phyloP scores from a whole-genome alignment of 2,329 filamentous ascomycete genomes.

The Pseudogymnoascus sp. region DNA sequence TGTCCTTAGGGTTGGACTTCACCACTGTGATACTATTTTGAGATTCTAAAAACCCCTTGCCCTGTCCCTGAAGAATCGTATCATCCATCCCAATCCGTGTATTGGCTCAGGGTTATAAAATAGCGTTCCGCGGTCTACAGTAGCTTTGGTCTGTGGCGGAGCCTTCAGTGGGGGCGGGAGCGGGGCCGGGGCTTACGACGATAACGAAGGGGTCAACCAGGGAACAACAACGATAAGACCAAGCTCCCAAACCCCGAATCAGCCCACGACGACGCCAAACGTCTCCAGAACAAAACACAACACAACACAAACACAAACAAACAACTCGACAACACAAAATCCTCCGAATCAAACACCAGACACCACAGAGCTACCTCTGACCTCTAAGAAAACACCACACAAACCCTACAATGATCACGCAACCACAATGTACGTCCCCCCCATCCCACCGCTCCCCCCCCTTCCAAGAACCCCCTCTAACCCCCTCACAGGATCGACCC shows the following conservation, averaged over 20 bases:
- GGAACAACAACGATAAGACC: not conserved
- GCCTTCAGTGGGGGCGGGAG: not conserved
- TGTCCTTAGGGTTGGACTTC: not conserved
- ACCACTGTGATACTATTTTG: not conserved
- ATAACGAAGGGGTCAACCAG: not conserved
- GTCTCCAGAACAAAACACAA: not conserved
- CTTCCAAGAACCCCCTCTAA: not conserved
- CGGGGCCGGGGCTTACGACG: not conserved
- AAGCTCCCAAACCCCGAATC: not conserved
- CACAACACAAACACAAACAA: not conserved
- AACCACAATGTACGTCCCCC: not conserved
- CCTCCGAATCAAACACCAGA: not conserved
- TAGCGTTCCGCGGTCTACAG: too few relatives aligned
- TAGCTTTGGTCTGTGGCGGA: not conserved
- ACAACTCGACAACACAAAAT: not conserved
- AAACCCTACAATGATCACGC: not conserved
- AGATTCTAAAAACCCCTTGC: not conserved
- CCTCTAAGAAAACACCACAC: not conserved
- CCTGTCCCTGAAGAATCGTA: not conserved
- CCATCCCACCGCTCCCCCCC: not conserved
- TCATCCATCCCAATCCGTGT: not conserved
- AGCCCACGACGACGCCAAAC: not conserved
- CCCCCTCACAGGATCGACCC: constrained; percentile 59
- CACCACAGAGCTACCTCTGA: not conserved
- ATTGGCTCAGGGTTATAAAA: not conserved